Base-by-base conservation (phyloP, 2,329 filamentous ascomycete species). In the Parastagonospora avenae region DNA sequence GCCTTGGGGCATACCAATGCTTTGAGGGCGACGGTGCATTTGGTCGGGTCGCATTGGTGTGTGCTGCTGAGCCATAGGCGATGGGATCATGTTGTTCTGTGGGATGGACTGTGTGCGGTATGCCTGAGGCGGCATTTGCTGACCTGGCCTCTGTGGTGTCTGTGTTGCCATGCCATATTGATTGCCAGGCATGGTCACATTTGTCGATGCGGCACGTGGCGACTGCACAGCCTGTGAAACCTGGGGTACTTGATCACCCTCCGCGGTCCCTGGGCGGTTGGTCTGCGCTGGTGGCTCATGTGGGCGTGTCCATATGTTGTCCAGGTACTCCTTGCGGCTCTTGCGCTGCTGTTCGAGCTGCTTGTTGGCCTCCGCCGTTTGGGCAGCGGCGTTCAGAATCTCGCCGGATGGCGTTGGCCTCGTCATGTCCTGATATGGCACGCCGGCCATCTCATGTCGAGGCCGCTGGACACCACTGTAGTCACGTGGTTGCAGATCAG, bases 301-400 rank as follows among this genome's bases (percentile, higher is more conserved):
- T 9, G 90, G 88, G 54, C 89, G 84, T 58, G 88, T 85, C 89
- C 92, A 97, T 59, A 92, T 83, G 48, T 85, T 86, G 47, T 93
- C 87, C 58, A 96, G 80, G 61, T 91, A 95, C 51, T 92, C 87
- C 52, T 82, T 84, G 51, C 94, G 89, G 74, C 89, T 87, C 33
- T 86, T 85, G 51, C 93, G 88, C 72, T 92, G 89, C 62, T 89
- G 84, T 66, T 89, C 91, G 44, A 97, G 80, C 40, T 84, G 83
- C 64, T 94, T 91, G 77, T 93, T 97, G 77, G 89, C 96, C 62
- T 97, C 93, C 50, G 91, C 91, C 14, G 93, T 89, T 57, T 96
- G 91, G 43, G 91, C 86, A 27, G 92, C 91, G 73, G 97, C 92
- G 39, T 89, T 88, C 59, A 94, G 81, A 46, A 97, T 85, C 64